A percentile compares a stretch with the other conserved stretches of the same genome.
Evolutionary conservation across 2,329 filamentous ascomycete genomes (phyloP).

Genomic region (Berkeleyomyces rouxiae): DNA sequence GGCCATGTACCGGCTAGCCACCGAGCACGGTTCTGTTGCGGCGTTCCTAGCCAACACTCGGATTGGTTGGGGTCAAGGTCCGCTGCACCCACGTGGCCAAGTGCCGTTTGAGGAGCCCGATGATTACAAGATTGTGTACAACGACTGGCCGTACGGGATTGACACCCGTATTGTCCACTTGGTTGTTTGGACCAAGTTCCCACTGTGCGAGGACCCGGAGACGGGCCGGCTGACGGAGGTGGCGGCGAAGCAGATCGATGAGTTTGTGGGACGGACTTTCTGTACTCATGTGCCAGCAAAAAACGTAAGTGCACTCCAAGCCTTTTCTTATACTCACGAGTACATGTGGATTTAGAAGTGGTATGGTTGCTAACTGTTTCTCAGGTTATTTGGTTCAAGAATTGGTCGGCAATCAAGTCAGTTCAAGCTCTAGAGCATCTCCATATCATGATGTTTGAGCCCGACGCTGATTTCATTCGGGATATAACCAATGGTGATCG

Average conservation of each 20-base stretch:
- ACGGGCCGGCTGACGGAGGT: slow-evolving; percentile 50
- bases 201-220: slow-evolving; percentile 48
- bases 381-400: slow-evolving; percentile 36
- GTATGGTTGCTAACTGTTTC: not conserved
- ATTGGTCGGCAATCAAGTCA: slow-evolving; percentile 73
- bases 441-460: slow-evolving; percentile 76
- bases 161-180: slow-evolving; percentile 65
- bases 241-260: slow-evolving; percentile 48
- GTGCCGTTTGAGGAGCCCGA: slow-evolving; percentile 19
- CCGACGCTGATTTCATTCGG: slow-evolving; percentile 51
- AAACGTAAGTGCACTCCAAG: slow-evolving; percentile 27
- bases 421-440: slow-evolving; percentile 83
- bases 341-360: not conserved
- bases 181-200: slow-evolving; percentile 87
- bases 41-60: slow-evolving; percentile 56
- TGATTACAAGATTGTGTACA: slow-evolving; percentile 61
- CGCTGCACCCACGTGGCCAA: not conserved
- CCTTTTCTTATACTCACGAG: not conserved
- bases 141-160: slow-evolving; percentile 91
- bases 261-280: slow-evolving; percentile 54
- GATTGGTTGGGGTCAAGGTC: slow-evolving; percentile 42
- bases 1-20: slow-evolving; percentile 47
- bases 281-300: slow-evolving; percentile 32
- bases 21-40: slow-evolving; percentile 59
- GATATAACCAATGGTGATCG: slow-evolving; percentile 60